Evolutionary conservation across 2,329 filamentous ascomycete genomes (phyloP), one percentile per base, ranked within the genome.

Genomic region (Hymenoscyphus scutula): DNA sequence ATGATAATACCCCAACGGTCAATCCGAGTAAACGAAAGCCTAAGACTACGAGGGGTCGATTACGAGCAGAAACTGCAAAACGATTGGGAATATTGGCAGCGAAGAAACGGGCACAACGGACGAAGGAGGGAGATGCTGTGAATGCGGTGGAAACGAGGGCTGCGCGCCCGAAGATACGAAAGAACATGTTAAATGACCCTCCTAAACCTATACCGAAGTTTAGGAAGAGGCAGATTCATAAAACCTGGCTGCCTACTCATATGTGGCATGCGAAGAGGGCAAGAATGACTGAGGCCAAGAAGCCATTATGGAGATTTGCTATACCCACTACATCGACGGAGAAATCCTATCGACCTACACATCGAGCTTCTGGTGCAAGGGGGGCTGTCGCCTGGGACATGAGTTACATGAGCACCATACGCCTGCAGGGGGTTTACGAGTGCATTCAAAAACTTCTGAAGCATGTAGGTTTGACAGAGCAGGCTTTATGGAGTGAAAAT

Each of bases 211-310:
- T 82, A 53, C 84, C 78, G 66, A 93, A 89, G 71, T 98, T 92
- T 74, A 87, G 89, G 68, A 95, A 92, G 76, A 87, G 95, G 34
- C 94, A 98, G 74, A 79, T 89, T 54, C 83, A 90, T 75, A 98
- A 98, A 79, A 92, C 90, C 2, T 97, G 94, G 92, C 80, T 99
- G 17, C 95, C 95, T 0, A 98, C 95, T 6, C 95, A 99, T 75
- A 78, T 96, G 67, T 99, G 90, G 84, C 93, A 97, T 76, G 88
- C 94, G 2, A 99, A 99, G 76, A 82, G 95, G 64, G 92, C 95
- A 25, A 89, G 85, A 64, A 96, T 99, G 90, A 92, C 92, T 0
- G 82, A 85, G 7, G 89, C 91, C 0, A 88, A 84, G 56, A 83
- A 89, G 53, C 89, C 91, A 2, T 77, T 95, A n/a, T 99, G 95